Base-by-base conservation (phyloP, 306 rosid species). In the Phaseolus lunatus region DNA sequence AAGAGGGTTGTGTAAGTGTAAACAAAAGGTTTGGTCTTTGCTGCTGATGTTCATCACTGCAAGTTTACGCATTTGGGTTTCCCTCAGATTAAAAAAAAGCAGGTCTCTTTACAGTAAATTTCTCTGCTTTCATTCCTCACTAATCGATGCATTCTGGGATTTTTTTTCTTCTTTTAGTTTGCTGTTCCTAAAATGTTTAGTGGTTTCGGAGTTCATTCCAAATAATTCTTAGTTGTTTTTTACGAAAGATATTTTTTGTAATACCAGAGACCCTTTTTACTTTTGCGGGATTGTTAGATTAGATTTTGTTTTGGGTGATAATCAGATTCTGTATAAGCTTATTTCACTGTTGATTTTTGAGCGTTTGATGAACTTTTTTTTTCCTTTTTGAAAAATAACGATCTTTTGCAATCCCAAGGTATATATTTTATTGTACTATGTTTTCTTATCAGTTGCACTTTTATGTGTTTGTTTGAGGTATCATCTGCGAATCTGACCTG, bases 11-110 rank as follows among this genome's bases (percentile, higher is more conserved):
- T 19, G 39, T 9, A 4, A 33, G 47, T 62, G 65, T 53, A 14
- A 65, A 59, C 54, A 81, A 79, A 37, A 8, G 72, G 70, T 82
- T 24, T 73, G 44, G 5, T 44, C 70, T 82, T 84, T 62, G 75
- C 49, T 70, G 31, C 70, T 70, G 23, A 75, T 67, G 61, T 79
- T 65, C 70, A 20, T 39, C 70, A 62, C 53, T 82, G 66, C 63
- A 20, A 65, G 12, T 57, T 65, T 49, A 76, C 56, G 78, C 89
- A 77, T 86, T 83, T 87, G 83, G 71, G 77, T 69, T 84, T 63
- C 79, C 77, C 81, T 75, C 26, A 5, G 77, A 72, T 67, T 77
- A 76, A 61, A 80, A 76, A 82, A 84, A 69, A 39, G 81, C 73
- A 81, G 89, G 91, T 83, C 65, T 49, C 77, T 83, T 82, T 85